Evolutionary conservation across 306 rosid species (phyloP).

Genomic region (Prinsepia uniflora): DNA sequence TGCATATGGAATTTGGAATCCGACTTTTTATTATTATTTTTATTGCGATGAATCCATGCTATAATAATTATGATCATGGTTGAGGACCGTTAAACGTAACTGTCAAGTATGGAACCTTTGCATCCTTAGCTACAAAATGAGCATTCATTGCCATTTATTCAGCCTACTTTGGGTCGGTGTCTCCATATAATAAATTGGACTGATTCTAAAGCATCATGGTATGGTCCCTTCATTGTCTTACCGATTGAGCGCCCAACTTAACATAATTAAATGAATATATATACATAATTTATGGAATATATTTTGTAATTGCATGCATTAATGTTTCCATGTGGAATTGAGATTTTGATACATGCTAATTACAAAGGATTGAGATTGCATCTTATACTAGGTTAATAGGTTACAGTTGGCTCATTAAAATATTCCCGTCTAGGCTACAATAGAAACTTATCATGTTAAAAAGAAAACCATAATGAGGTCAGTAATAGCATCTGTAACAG

Average conservation of each 20-base stretch:
- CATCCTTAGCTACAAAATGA: not conserved
- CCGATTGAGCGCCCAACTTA: not conserved
- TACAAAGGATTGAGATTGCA: no score
- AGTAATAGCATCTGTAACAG: no score
- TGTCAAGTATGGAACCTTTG: not conserved
- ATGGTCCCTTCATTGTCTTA: not conserved
- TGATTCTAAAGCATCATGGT: not conserved
- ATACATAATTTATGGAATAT: no score
- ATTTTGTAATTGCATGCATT: no score
- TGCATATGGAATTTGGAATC: not conserved
- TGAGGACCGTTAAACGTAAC: constrained; percentile 1
- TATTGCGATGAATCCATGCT: not conserved
- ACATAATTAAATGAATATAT: not conserved
- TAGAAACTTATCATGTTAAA: no score
- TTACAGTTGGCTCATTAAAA: no score
- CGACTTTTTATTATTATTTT: not conserved
- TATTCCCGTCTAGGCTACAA: no score
- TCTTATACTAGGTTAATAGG: no score
- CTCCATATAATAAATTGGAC: not conserved
- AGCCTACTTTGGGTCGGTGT: not conserved
- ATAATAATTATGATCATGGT: not conserved
- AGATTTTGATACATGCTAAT: no score
- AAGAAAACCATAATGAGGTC: no score
- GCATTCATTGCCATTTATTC: not conserved
- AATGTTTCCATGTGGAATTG: no score